phyloP scores from a whole-genome alignment of 305 asterid species.

The Ajuga reptans region DNA sequence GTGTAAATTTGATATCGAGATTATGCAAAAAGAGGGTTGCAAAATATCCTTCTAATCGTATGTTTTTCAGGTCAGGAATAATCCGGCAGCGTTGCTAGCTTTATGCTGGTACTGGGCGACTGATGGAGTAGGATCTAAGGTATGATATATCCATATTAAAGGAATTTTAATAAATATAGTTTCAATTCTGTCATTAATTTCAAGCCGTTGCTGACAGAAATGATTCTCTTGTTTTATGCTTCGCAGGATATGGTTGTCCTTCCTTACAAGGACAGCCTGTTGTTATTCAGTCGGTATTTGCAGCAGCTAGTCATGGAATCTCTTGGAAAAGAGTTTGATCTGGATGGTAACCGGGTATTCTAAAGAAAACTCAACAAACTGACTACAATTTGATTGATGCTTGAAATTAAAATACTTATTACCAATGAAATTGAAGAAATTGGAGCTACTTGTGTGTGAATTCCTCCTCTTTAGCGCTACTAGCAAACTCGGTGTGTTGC shows the following conservation, averaged over 20 bases:
- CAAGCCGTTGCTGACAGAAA: not conserved
- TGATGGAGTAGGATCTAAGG: constrained; percentile 94
- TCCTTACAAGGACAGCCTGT: constrained; percentile 94
- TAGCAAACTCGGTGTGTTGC: not conserved
- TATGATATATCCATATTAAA: constrained; percentile 28
- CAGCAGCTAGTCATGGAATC: constrained; percentile 99
- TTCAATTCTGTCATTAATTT: not conserved
- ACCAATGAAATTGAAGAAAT: not conserved
- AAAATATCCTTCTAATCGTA: not conserved
- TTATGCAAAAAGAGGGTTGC: not conserved
- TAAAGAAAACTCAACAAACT: constrained; percentile 4
- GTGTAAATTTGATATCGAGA: not conserved
- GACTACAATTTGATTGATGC: not conserved
- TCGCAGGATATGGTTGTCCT: constrained; percentile 99
- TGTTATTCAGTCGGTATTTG: constrained; percentile 87
- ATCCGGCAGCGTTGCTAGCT: constrained; percentile 91
- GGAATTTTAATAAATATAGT: constrained; percentile 3
- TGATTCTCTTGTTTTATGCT: constrained; percentile 13
- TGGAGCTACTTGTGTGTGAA: constrained; percentile 10
- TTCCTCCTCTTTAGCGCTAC: not conserved
- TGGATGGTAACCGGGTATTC: constrained; percentile 85
- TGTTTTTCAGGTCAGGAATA: constrained; percentile 57
- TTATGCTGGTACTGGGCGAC: constrained; percentile 96
- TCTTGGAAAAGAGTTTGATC: constrained; percentile 96
- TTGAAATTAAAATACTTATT: not conserved